These are phyloP conservation scores for Phaeosphaeriaceae sp. DNA, from an alignment of 2,329 filamentous ascomycete species.

Conservation along the genomic window DNA sequence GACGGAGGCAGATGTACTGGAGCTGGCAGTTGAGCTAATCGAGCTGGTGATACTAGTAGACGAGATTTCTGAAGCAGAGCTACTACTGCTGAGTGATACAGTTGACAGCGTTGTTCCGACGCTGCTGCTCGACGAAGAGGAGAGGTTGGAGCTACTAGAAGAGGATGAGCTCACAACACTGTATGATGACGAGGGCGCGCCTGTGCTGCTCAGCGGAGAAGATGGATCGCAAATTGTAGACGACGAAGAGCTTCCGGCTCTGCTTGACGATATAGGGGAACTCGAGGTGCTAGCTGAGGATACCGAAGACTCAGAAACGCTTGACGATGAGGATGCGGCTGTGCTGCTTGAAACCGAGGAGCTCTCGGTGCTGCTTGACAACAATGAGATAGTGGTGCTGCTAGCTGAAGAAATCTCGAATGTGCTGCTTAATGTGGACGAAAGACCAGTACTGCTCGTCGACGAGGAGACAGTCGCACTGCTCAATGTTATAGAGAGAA, in stretches of 20 bases:
- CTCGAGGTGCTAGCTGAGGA: background rate
- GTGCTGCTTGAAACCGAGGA: slow-evolving; percentile 1
- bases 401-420: background rate
- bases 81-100: background rate
- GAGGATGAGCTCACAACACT: slow-evolving; percentile 2
- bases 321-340: background rate
- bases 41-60: background rate
- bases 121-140: background rate
- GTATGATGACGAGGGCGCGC: background rate
- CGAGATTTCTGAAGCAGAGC: background rate
- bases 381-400: background rate
- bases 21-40: background rate
- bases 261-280: background rate
- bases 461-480: no score
- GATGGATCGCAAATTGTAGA: background rate
- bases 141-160: slow-evolving; percentile 1
- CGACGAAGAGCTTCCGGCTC: background rate
- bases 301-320: background rate
- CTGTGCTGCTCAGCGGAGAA: background rate
- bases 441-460: background rate
- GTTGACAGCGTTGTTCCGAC: background rate
- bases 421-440: background rate
- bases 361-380: background rate
- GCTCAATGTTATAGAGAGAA: no score
- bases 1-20: background rate